Percentiles rank a stretch among this genome's conserved stretches.
phyloP scores from a whole-genome alignment of 2,329 filamentous ascomycete genomes.

The Fusarium albosuccineum region DNA sequence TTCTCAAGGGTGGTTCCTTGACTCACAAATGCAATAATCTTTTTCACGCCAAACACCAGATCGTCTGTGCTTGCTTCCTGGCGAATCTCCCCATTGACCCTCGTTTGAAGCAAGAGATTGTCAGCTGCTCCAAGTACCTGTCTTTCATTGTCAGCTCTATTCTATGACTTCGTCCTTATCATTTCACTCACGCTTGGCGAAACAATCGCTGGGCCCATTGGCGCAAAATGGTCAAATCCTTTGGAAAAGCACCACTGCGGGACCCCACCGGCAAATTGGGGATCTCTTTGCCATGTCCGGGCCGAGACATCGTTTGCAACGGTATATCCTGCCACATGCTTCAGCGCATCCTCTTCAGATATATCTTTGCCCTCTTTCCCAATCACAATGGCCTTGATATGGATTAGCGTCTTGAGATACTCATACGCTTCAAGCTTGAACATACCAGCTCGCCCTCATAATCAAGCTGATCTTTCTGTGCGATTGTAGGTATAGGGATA shows the following conservation, averaged over 20 bases:
- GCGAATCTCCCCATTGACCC: conserved; percentile 23
- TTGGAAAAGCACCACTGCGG: conserved; percentile 30
- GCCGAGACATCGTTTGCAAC: conserved; percentile 25
- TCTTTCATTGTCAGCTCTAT: not conserved
- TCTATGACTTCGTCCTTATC: not conserved
- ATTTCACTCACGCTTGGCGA: conserved; percentile 11
- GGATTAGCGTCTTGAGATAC: not conserved
- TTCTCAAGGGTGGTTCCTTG: conserved; percentile 23
- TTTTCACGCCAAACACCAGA: conserved; percentile 16
- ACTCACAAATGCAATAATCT: conserved; percentile 13
- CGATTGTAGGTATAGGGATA: conserved; percentile 17
- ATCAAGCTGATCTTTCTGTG: conserved; percentile 22
- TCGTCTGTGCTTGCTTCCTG: conserved; percentile 19
- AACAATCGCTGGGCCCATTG: conserved; percentile 16
- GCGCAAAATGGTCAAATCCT: conserved; percentile 25
- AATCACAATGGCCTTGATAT: conserved; percentile 14
- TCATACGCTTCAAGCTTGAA: too few species aligned
- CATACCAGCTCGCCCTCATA: conserved; percentile 29
- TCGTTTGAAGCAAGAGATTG: conserved; percentile 14
- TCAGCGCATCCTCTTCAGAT: conserved; percentile 12
- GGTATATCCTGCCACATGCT: conserved; percentile 21
- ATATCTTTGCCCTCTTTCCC: conserved; percentile 24
- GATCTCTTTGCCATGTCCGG: conserved; percentile 19
- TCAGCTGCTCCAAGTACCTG: conserved; percentile 12
- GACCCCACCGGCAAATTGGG: conserved; percentile 9